phyloP scores from a whole-genome alignment of 2,329 filamentous ascomycete species.

The Karstenula rhodostoma region DNA sequence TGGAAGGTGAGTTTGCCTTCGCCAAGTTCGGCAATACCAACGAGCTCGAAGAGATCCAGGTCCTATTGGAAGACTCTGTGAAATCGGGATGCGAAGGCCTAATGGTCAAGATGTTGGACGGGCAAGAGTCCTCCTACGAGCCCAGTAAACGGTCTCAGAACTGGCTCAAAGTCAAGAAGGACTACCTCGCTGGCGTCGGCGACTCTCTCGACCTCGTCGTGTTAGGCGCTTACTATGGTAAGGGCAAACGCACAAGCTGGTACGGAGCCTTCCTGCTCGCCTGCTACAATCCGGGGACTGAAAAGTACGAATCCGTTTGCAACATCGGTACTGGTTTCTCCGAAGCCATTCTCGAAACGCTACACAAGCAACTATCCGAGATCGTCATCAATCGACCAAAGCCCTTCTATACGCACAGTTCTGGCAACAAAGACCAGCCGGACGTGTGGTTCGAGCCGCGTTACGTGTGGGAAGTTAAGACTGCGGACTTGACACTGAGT shows the following conservation, averaged over 20 bases:
- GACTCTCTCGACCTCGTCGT: slow-evolving; percentile 98
- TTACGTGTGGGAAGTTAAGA: slow-evolving; percentile 97
- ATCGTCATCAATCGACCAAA: slow-evolving; percentile 89
- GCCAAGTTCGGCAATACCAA: slow-evolving; percentile 86
- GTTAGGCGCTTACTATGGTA: slow-evolving; percentile 90
- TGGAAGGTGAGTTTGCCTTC: slow-evolving; percentile 91
- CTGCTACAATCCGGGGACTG: slow-evolving; percentile 82
- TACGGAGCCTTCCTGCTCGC: slow-evolving; percentile 96
- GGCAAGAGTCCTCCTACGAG: slow-evolving; percentile 90
- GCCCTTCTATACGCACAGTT: slow-evolving; percentile 90
- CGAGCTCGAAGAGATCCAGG: slow-evolving; percentile 92
- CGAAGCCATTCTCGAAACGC: slow-evolving; percentile 88
- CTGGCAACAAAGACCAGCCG: slow-evolving; percentile 88
- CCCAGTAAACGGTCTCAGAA: slow-evolving; percentile 96
- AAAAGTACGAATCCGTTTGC: slow-evolving; percentile 94
- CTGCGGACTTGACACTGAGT: slow-evolving; percentile 90
- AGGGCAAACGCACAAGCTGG: slow-evolving; percentile 92
- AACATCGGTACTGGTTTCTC: slow-evolving; percentile 98
- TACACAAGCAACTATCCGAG: slow-evolving; percentile 77
- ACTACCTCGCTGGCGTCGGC: slow-evolving; percentile 91
- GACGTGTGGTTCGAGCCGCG: slow-evolving; percentile 98
- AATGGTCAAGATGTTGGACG: slow-evolving; percentile 99
- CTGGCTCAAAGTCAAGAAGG: slow-evolving; percentile 99
- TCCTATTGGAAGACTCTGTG: slow-evolving; percentile 90
- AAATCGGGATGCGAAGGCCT: slow-evolving; percentile 96